These are phyloP conservation scores for Tolypocladium album DNA, from an alignment of 2,329 filamentous ascomycete genomes.

Conservation along the genomic window DNA sequence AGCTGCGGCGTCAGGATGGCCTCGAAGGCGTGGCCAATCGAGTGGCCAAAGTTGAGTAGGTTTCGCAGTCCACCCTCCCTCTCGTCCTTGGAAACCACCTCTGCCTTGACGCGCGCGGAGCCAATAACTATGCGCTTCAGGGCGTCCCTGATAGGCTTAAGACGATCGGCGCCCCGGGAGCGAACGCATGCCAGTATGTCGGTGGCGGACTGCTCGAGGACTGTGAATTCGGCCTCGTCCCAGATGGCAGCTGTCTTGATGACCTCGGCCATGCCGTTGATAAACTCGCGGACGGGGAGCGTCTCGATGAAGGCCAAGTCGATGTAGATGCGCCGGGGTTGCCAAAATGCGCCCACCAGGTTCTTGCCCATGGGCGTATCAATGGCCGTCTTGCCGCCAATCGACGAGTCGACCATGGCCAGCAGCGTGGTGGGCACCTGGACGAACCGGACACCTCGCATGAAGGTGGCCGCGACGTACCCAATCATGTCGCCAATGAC, in stretches of 20 bases:
- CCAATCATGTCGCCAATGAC: constrained; percentile 98
- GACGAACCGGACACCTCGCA: constrained; percentile 92
- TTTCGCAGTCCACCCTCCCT: constrained; percentile 89
- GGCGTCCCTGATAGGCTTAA: constrained; percentile 59
- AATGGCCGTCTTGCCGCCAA: constrained; percentile 96
- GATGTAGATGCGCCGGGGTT: constrained; percentile 87
- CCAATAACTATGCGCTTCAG: constrained; percentile 75
- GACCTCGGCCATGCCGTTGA: constrained; percentile 98
- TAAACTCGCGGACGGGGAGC: constrained; percentile 81
- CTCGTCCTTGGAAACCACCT: constrained; percentile 90
- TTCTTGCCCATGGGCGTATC: constrained; percentile 96
- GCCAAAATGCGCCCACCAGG: constrained; percentile 91
- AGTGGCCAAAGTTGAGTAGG: constrained; percentile 94
- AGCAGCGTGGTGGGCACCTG: constrained; percentile 93
- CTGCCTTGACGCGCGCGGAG: constrained; percentile 86
- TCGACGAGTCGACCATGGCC: constrained; percentile 97
- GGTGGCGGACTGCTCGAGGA: constrained; percentile 72
- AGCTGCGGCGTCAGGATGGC: constrained; percentile 92
- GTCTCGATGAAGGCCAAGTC: constrained; percentile 88
- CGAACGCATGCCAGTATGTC: constrained; percentile 48
- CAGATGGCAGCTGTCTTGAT: constrained; percentile 97
- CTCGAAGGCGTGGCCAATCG: constrained; percentile 93
- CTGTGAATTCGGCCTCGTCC: constrained; percentile 75
- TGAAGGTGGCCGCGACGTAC: constrained; percentile 95
- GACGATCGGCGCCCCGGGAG: constrained; percentile 36